These are phyloP conservation scores for Pilobolus umbonatus DNA, from an alignment of 192 early-diverging fungal genomes.

Conservation along the genomic window DNA sequence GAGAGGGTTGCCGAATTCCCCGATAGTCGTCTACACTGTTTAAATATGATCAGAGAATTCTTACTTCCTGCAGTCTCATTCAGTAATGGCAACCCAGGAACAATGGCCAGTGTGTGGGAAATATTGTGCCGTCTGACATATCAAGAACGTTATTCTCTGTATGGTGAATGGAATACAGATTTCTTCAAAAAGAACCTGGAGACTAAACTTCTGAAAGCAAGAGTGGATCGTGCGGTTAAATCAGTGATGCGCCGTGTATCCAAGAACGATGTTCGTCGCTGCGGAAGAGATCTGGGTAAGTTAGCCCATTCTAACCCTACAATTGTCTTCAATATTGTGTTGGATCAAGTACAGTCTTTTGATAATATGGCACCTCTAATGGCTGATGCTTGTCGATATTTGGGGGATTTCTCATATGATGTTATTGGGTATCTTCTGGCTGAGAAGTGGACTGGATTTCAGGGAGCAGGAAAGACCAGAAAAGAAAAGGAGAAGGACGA, in stretches of 20 bases:
- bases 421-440: slow-evolving; percentile 64
- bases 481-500: slow-evolving; percentile 59
- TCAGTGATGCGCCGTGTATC: slow-evolving; percentile 47
- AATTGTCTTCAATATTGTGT: slow-evolving; percentile 62
- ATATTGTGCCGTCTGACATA: slow-evolving; percentile 57
- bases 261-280: slow-evolving; percentile 68
- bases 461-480: slow-evolving; percentile 25
- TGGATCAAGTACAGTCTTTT: slow-evolving; percentile 65
- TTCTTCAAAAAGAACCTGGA: slow-evolving; percentile 52
- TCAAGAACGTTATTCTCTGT: slow-evolving; percentile 59
- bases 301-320: slow-evolving; percentile 70
- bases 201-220: slow-evolving; percentile 40
- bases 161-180: slow-evolving; percentile 74
- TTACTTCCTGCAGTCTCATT: slow-evolving; percentile 63
- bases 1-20: slow-evolving; percentile 16
- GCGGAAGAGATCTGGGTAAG: slow-evolving; percentile 70
- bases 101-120: slow-evolving; percentile 58
- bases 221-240: slow-evolving; percentile 31
- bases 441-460: slow-evolving; percentile 55
- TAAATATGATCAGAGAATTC: slow-evolving; percentile 33
- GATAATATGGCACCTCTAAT: slow-evolving; percentile 70
- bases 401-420: slow-evolving; percentile 71
- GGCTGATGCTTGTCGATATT: slow-evolving; percentile 73
- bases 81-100: slow-evolving; percentile 59
- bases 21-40: slow-evolving; percentile 1